phyloP scores from a whole-genome alignment of 305 asterid species.

The Salvia sclarea region DNA sequence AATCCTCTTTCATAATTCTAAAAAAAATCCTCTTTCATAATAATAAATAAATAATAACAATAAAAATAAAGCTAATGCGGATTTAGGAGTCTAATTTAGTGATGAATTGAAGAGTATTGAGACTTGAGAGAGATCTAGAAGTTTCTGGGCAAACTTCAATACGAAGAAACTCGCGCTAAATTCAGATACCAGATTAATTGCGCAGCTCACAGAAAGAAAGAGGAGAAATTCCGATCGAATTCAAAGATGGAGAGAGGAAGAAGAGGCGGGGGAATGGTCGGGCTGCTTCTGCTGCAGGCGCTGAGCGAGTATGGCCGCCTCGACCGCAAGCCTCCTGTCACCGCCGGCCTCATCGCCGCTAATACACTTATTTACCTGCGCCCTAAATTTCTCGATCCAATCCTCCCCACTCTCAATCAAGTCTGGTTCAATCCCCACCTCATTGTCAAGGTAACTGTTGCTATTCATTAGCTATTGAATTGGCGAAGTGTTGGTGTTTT shows the following conservation, averaged over 20 bases:
- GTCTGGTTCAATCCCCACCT: conserved; percentile 88
- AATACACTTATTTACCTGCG: conserved; percentile 73
- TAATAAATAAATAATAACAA: too few species aligned
- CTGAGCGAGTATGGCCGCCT: conserved; percentile 62
- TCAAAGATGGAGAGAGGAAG: conserved; percentile 43
- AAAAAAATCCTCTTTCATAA: too few species aligned
- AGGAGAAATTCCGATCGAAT: not conserved
- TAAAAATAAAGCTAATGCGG: too few species aligned
- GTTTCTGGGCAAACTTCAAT: not conserved
- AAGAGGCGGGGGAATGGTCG: conserved; percentile 65
- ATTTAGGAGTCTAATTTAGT: too few species aligned
- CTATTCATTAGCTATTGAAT: too few species aligned
- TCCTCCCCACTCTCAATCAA: conserved; percentile 64
- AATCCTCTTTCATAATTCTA: too few species aligned
- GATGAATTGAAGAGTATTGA: too few species aligned
- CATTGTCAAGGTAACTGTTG: conserved; percentile 62
- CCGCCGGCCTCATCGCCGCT: conserved; percentile 75
- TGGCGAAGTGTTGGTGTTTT: not conserved
- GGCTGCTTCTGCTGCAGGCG: conserved; percentile 67
- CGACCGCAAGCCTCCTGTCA: conserved; percentile 77
- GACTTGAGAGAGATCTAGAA: not conserved
- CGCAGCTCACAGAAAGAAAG: not conserved
- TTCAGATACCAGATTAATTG: not conserved
- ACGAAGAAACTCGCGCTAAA: not conserved
- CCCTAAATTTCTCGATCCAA: conserved; percentile 50